These are phyloP conservation scores for Vicia sativa DNA, from an alignment of 306 rosid species.

Conservation along the genomic window DNA sequence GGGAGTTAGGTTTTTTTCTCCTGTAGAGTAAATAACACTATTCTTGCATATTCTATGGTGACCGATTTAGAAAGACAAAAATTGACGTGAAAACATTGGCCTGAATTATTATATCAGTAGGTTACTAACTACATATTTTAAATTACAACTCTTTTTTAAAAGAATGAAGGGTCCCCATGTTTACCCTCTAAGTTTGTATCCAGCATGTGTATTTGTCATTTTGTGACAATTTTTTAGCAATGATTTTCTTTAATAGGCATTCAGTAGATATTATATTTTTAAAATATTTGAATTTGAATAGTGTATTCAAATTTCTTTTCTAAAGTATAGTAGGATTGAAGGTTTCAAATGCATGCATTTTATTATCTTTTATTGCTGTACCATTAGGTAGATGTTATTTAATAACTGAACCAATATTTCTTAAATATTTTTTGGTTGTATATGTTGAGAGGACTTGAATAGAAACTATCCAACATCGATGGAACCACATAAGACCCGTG, in stretches of 20 bases:
- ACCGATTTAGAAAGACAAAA: not conserved
- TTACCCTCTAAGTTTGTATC: not conserved
- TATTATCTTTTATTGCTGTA: not conserved
- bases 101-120: not conserved
- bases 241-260: not conserved
- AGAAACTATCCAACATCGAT: not conserved
- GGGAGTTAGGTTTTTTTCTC: not conserved
- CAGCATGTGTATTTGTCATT: not conserved
- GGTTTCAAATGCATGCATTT: not conserved
- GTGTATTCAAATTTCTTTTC: not conserved
- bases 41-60: not conserved
- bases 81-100: not conserved
- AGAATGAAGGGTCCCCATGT: not conserved
- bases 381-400: not conserved
- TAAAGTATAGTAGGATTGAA: not conserved
- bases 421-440: not conserved
- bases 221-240: not conserved
- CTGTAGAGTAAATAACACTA: not conserved
- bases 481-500: not conserved
- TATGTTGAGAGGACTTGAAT: not conserved
- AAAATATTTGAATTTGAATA: not conserved
- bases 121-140: not conserved
- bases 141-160: too few species aligned
- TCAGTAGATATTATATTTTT: not conserved
- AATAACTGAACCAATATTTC: not conserved